Conservation (phyloP, 768 basidiomycete genomes). For the Grammothele lineata region DNA sequence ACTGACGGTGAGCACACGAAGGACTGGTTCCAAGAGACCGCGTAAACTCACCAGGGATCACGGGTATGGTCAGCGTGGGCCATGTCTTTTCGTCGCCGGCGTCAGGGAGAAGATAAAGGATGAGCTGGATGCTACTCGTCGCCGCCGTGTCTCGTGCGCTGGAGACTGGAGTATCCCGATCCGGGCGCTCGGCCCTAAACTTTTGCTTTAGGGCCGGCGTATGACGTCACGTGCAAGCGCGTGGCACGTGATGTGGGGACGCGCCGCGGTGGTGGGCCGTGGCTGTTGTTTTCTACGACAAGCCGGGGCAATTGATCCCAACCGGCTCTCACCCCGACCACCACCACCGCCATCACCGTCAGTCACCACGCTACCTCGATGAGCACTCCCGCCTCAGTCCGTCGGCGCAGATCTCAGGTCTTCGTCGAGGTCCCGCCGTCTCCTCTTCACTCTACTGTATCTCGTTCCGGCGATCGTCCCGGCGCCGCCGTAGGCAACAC, state of each 20-base stretch:
- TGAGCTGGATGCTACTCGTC: no score
- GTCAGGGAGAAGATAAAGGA: conserved; percentile 13
- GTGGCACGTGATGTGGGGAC: conserved; percentile 15
- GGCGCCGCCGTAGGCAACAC: conserved; percentile 19
- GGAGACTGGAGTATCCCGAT: no score
- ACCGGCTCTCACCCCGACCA: conserved; percentile 20
- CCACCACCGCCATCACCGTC: conserved; percentile 4
- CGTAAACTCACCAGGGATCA: conserved; percentile 87
- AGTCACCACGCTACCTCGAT: conserved; percentile 1
- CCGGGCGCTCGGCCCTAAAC: conserved; percentile 7
- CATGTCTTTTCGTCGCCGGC: conserved; percentile 41
- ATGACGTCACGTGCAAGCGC: conserved; percentile 17
- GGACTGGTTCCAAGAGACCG: no score
- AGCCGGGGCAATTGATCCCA: no score
- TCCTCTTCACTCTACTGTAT: conserved; percentile 28
- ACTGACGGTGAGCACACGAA: no score
- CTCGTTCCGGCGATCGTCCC: conserved; percentile 1
- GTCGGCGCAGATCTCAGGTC: conserved; percentile 34
- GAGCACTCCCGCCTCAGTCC: conserved; percentile 1
- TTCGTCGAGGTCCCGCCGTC: conserved; percentile 60
- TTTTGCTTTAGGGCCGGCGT: conserved; percentile 16
- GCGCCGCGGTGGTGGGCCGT: conserved; percentile 12
- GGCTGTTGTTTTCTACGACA: conserved; percentile 13
- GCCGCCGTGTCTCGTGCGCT: no score
- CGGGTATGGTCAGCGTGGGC: conserved; percentile 89